Evolutionary conservation across 202 grass and related monocot species (phyloP), one percentile per base, ranked within the genome.

Genomic region (Schoenoplectus tabernaemontani): DNA sequence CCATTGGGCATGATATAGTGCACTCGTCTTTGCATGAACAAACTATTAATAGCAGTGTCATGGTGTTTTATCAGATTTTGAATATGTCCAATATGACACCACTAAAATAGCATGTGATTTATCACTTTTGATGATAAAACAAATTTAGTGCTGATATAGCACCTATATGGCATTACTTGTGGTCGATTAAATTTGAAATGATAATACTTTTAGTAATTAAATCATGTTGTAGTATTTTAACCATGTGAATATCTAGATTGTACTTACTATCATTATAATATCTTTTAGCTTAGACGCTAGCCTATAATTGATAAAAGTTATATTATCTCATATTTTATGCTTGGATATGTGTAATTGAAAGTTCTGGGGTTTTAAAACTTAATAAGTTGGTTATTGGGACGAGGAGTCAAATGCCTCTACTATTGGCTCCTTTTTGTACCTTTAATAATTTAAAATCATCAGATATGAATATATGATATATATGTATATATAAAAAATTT

Each of bases 381-480:
- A 36, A 67, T 79, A 82, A 63, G 62, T 87, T 20, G 61, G 50
- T 60, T 79, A 15, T 22, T 77, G 34, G 63, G 42, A 78, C 66
- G 84, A 33, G 26, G 34, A 20, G 33, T 66, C 34, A 20, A 39
- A 66, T 39, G 17, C 16, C 63, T 38, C 7, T 39, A 38, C 34
- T 62, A 32, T 60, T 60, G 58, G 24, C 5, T 0, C 53, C 24
- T 60, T 8, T 4, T n/a, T 59, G 9, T 28, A 60, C 24, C 3
- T 60, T 9, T 15, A 30, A n/a, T n/a, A n/a, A n/a, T n/a, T n/a
- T n/a, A n/a, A n/a, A n/a, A n/a, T n/a, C n/a, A n/a, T n/a, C n/a
- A n/a, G n/a, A n/a, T n/a, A n/a, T n/a, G n/a, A n/a, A n/a, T n/a
- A n/a, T n/a, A n/a, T n/a, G n/a, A 4, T 5, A 39, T 30, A 60